Conservation (phyloP, 495 filamentous ascomycete genomes). For the Podospora anserina region DNA sequence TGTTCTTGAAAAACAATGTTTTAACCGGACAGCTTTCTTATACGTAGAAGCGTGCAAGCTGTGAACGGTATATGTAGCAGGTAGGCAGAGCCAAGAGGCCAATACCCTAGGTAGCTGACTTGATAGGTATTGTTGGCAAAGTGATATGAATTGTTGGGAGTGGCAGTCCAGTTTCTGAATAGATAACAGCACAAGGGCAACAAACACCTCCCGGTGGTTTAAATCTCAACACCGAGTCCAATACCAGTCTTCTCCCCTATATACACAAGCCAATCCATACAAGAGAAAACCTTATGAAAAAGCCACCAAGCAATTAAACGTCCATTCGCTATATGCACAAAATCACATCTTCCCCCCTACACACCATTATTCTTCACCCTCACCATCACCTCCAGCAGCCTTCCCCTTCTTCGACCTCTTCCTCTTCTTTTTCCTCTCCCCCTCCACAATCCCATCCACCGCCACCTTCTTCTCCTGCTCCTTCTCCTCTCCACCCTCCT, state of each 20-base stretch:
- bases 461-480: constrained; percentile 4
- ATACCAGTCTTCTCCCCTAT: neutral
- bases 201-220: too few species aligned
- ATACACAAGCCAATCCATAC: neutral
- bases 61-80: too few species aligned
- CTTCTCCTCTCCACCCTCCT: constrained; percentile 8
- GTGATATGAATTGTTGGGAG: too few species aligned
- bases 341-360: neutral
- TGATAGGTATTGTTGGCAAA: too few species aligned
- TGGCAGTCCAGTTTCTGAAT: too few species aligned
- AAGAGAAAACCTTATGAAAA: neutral
- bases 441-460: constrained; percentile 28
- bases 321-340: constrained; percentile 7
- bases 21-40: too few species aligned
- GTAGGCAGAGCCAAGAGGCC: too few species aligned
- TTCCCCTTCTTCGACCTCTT: constrained; percentile 45
- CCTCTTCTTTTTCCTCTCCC: constrained; percentile 50
- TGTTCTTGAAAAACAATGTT: too few species aligned
- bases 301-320: neutral
- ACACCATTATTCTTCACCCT: neutral
- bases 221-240: too few species aligned
- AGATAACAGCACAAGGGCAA: too few species aligned
- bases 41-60: too few species aligned
- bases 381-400: constrained; percentile 12
- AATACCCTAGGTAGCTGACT: too few species aligned